Evolutionary conservation across 495 filamentous ascomycete genomes (phyloP), one percentile per base, ranked within the genome.

Genomic region (Aspergillus haitiensis): DNA sequence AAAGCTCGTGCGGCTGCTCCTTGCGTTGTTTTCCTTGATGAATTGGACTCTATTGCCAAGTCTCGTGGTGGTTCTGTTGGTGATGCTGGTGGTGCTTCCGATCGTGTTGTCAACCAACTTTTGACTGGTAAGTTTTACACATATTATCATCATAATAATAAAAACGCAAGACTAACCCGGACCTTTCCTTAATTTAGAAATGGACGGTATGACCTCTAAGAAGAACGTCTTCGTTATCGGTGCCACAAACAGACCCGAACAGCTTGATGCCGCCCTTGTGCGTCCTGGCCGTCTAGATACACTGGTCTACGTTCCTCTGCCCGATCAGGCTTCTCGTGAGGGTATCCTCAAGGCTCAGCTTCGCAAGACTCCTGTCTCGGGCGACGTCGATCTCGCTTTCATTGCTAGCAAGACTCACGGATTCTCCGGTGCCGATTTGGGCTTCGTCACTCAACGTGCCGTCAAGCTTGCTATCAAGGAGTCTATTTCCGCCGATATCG

Each of bases 201-300:
- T 97, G 92, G 92, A 97, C 67, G 92, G 92, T 67, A 97, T 97
- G 92, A 97, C 95, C 49, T 96, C 93, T 7, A 98, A 98, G 90
- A 98, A 98, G 89, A 98, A 98, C 77, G 94, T 98, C 66, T 98
- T 98, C 80, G 94, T 98, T 65, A 98, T 98, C 67, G 94, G 94
- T 75, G 94, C 94, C 35, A 98, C 94, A 70, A 98, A 98, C 81
- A 86, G 94, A 79, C 94, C 94, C 42, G 94, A 98, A 81, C 94
- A 98, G 79, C 86, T 98, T 48, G 94, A 98, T 77, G 92, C 93
- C 71, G 94, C 94, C 59, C 84, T 98, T 66, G 97, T 94, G 82
- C 93, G 94, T 81, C 94, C 94, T 44, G 94, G 94, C 62, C 94
- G 94, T 92, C 88, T 98, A 21, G 94, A 98, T 73, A 97, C 94